Conservation (phyloP, 2,329 filamentous ascomycete genomes). For the Paraphoma sp. region DNA sequence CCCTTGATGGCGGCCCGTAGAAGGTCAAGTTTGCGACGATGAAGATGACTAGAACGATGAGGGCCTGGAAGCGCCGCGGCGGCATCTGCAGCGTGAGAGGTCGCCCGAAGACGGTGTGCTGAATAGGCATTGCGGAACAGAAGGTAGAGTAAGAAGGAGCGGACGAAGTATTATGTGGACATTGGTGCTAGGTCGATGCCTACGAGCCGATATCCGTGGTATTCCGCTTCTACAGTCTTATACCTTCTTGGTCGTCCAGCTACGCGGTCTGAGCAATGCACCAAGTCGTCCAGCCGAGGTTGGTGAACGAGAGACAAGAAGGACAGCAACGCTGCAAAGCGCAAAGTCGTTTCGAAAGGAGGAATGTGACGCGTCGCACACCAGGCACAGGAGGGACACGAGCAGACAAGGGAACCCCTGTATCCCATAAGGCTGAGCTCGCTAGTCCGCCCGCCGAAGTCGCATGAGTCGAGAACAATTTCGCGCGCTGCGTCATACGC, state of each 20-base stretch:
- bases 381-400: neutral
- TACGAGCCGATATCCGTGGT: slow-evolving; percentile 17
- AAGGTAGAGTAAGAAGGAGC: neutral
- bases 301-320: slow-evolving; percentile 10
- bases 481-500: slow-evolving; percentile 27
- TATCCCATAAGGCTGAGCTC: slow-evolving; percentile 27
- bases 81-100: slow-evolving; percentile 46
- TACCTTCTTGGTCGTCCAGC: neutral
- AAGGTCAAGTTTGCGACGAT: slow-evolving; percentile 24
- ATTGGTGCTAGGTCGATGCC: slow-evolving; percentile 12
- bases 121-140: slow-evolving; percentile 38
- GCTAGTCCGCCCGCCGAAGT: slow-evolving; percentile 34
- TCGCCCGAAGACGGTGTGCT: slow-evolving; percentile 40
- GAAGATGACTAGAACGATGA: slow-evolving; percentile 47
- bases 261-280: too few relatives aligned
- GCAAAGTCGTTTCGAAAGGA: neutral
- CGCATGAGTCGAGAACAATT: slow-evolving; percentile 34
- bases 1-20: neutral
- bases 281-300: too few relatives aligned
- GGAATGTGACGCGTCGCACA: slow-evolving; percentile 22
- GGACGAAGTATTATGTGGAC: slow-evolving; percentile 9
- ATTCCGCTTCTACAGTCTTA: neutral
- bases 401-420: slow-evolving; percentile 7
- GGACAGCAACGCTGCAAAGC: slow-evolving; percentile 1
- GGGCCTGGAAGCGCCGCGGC: slow-evolving; percentile 56